Conservation (phyloP, 129 eudicot species). For the Escallonia rubra region DNA sequence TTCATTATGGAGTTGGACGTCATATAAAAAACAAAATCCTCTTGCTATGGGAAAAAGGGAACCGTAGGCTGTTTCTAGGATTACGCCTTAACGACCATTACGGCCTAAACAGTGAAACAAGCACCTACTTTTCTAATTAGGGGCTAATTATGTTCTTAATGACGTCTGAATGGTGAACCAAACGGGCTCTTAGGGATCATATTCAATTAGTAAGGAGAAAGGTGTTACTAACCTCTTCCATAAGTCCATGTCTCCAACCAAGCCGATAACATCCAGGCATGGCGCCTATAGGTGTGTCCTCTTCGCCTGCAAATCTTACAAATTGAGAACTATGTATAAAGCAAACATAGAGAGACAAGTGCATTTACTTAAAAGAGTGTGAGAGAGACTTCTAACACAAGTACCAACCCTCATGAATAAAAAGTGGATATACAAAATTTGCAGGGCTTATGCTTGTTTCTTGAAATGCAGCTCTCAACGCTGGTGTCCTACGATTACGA, state of each 20-base stretch:
- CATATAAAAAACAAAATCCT: too few relatives aligned
- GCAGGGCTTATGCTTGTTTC: slow-evolving; percentile 87
- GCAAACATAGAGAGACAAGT: background rate
- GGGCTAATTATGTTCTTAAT: too few relatives aligned
- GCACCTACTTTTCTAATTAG: too few relatives aligned
- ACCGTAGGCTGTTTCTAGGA: too few relatives aligned
- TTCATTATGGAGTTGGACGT: too few relatives aligned
- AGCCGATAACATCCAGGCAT: slow-evolving; percentile 99
- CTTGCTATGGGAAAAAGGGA: too few relatives aligned
- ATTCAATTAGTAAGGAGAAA: too few relatives aligned
- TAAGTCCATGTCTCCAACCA: slow-evolving; percentile 98
- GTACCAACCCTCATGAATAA: slow-evolving; percentile 84
- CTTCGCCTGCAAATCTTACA: slow-evolving; percentile 62
- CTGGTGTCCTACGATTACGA: slow-evolving; percentile 81
- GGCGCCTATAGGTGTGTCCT: slow-evolving; percentile 95
- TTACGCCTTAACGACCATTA: too few relatives aligned
- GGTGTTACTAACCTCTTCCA: slow-evolving; percentile 66
- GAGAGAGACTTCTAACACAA: background rate
- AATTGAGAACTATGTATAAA: slow-evolving; percentile 11
- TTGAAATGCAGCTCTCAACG: slow-evolving; percentile 84
- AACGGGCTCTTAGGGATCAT: too few relatives aligned
- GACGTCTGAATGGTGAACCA: too few relatives aligned
- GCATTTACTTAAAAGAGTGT: background rate
- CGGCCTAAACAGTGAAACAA: too few relatives aligned
- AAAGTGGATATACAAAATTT: slow-evolving; percentile 89